Evolutionary conservation across 2,329 filamentous ascomycete species (phyloP).

Genomic region (Tolypocladium pustulatum): DNA sequence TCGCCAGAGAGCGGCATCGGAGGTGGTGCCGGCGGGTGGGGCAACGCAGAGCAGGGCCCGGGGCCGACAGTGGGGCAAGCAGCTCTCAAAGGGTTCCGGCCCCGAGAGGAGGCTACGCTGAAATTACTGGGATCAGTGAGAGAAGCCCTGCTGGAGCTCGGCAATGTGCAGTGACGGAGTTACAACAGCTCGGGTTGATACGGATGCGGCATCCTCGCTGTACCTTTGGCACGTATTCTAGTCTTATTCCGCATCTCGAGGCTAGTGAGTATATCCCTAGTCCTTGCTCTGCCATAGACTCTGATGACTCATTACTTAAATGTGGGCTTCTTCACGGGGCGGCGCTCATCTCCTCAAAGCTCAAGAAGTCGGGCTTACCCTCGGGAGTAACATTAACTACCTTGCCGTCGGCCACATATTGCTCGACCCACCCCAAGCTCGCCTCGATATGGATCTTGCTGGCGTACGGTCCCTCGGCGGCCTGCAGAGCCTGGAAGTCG

Average conservation of each 20-base stretch:
- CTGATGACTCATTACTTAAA: not conserved
- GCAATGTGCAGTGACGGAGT: not conserved
- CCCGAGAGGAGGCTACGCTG: not conserved
- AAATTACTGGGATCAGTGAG: not conserved
- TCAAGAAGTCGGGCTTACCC: not conserved
- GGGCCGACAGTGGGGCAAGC: not conserved
- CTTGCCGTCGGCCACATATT: conserved; percentile 1
- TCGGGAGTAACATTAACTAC: not conserved
- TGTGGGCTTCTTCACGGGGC: not conserved
- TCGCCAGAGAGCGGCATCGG: not conserved
- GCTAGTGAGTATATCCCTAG: not conserved
- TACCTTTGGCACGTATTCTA: no score
- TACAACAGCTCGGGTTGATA: not conserved
- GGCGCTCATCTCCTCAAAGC: not conserved
- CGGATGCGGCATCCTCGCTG: no score
- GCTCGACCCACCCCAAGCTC: conserved; percentile 1
- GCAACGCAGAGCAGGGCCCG: not conserved
- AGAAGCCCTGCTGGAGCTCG: not conserved
- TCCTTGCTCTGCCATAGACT: not conserved
- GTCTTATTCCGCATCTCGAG: no score
- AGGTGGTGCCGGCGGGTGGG: no score
- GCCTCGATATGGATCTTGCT: not conserved
- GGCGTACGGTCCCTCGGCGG: not conserved
- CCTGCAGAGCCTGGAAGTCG: conserved; percentile 2
- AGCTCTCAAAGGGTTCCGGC: not conserved